phyloP scores from a whole-genome alignment of 257 asterid genomes.

The Penstemon barbatus region DNA sequence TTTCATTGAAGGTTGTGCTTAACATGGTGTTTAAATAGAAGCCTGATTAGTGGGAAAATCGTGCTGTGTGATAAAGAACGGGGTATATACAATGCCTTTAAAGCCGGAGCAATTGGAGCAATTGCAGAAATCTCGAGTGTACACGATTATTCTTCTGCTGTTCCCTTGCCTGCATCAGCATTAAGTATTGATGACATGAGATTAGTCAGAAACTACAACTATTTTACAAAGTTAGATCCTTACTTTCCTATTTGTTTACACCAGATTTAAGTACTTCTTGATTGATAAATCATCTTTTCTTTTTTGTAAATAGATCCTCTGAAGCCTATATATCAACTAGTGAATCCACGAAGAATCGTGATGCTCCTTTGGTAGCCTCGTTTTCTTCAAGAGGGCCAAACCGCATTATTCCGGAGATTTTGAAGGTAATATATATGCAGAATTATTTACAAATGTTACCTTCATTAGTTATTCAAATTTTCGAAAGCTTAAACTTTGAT shows the following conservation, averaged over 20 bases:
- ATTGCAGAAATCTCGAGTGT: background rate
- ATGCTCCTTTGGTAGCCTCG: slow-evolving; percentile 32
- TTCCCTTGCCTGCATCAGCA: slow-evolving; percentile 31
- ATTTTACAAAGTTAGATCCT: slow-evolving; percentile 23
- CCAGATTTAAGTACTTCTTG: background rate
- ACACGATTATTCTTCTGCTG: slow-evolving; percentile 17
- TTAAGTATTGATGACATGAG: slow-evolving; percentile 11
- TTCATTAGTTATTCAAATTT: background rate
- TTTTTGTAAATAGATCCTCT: slow-evolving; percentile 8
- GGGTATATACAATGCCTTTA: background rate
- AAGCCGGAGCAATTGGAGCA: slow-evolving; percentile 31
- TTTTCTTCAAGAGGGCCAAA: slow-evolving; percentile 36
- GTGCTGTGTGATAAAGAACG: slow-evolving; percentile 23
- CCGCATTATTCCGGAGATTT: slow-evolving; percentile 20
- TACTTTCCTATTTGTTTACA: background rate
- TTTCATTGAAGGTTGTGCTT: slow-evolving; percentile 27
- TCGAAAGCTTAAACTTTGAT: background rate
- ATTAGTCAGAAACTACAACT: slow-evolving; percentile 15
- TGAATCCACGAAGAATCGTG: slow-evolving; percentile 23
- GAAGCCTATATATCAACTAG: slow-evolving; percentile 26
- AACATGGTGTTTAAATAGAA: slow-evolving; percentile 26
- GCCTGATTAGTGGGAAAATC: slow-evolving; percentile 39
- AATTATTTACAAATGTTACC: background rate
- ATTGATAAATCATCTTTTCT: background rate
- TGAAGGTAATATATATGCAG: slow-evolving; percentile 20